phyloP scores from a whole-genome alignment of 139 green algal species.

The Chlorella sp. region DNA sequence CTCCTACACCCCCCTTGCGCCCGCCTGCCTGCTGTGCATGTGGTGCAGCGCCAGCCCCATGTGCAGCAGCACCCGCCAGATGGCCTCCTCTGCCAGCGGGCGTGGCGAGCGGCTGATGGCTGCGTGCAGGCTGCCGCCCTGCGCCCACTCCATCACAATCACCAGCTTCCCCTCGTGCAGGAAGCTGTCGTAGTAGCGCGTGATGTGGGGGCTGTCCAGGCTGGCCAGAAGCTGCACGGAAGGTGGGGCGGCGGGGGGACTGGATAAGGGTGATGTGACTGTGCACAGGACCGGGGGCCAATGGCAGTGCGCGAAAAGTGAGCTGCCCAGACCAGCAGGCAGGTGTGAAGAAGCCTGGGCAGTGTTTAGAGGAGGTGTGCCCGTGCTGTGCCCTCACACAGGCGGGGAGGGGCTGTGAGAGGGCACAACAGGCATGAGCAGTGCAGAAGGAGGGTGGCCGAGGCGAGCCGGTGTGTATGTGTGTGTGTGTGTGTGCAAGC shows the following conservation, averaged over 20 bases:
- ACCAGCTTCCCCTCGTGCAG: slow-evolving; percentile 7
- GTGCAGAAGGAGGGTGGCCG: no score
- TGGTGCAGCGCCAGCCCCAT: slow-evolving; percentile 21
- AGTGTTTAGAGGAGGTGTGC: no score
- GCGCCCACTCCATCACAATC: background rate
- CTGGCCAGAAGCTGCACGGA: slow-evolving; percentile 2
- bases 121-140: slow-evolving; percentile 11
- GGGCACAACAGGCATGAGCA: no score
- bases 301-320: background rate
- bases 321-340: no score
- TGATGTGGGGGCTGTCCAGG: slow-evolving; percentile 23
- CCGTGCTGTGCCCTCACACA: no score
- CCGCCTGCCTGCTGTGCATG: slow-evolving; percentile 27
- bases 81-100: slow-evolving; percentile 1
- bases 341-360: no score
- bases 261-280: background rate
- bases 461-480: background rate
- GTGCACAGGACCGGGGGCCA: background rate
- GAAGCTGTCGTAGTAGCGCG: slow-evolving; percentile 19
- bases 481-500: background rate
- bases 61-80: slow-evolving; percentile 31
- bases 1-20: background rate
- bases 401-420: no score
- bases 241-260: background rate
- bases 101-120: background rate